Percentiles rank a stretch among this genome's conserved stretches.
Evolutionary conservation across 108 stramenopile species (phyloP).

Genomic region (Seminavis robusta): DNA sequence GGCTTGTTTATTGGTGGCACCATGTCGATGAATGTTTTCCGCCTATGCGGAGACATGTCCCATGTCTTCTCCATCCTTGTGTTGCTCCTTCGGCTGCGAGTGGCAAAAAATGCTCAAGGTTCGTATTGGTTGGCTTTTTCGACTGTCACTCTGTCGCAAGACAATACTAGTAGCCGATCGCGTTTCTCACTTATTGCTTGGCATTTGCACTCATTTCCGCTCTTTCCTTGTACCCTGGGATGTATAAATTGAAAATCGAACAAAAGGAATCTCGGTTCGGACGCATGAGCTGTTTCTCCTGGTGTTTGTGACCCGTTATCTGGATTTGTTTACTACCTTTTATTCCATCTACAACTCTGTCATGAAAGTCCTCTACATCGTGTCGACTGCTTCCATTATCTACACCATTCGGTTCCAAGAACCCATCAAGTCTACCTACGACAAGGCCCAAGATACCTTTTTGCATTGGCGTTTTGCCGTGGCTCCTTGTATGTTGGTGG

Average conservation of each 20-base stretch:
- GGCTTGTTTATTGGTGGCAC: not conserved
- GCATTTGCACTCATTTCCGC: not conserved
- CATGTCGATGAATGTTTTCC: slow-evolving; percentile 82
- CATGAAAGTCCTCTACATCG: slow-evolving; percentile 96
- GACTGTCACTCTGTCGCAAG: not conserved
- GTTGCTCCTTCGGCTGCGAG: slow-evolving; percentile 91
- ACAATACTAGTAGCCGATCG: not conserved
- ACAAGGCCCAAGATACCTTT: slow-evolving; percentile 96
- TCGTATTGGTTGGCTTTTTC: not conserved
- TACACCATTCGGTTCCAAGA: slow-evolving; percentile 91
- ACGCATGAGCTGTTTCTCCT: slow-evolving; percentile 98
- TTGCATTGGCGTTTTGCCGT: slow-evolving; percentile 96
- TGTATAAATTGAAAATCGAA: not conserved
- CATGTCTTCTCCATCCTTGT: slow-evolving; percentile 97
- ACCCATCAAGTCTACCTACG: slow-evolving; percentile 94
- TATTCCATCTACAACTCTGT: slow-evolving; percentile 94
- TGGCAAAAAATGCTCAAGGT: slow-evolving; percentile 93
- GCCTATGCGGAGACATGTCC: slow-evolving; percentile 96
- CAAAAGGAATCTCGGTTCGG: slow-evolving; percentile 91
- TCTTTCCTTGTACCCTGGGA: not conserved
- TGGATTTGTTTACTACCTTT: slow-evolving; percentile 89
- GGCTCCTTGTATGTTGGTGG: slow-evolving; percentile 86
- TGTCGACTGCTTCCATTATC: slow-evolving; percentile 88
- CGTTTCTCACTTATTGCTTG: not conserved
- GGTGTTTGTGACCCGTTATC: slow-evolving; percentile 93